Base-by-base conservation (phyloP, 192 early-diverging fungal genomes). In the Dissophora globulifera region DNA sequence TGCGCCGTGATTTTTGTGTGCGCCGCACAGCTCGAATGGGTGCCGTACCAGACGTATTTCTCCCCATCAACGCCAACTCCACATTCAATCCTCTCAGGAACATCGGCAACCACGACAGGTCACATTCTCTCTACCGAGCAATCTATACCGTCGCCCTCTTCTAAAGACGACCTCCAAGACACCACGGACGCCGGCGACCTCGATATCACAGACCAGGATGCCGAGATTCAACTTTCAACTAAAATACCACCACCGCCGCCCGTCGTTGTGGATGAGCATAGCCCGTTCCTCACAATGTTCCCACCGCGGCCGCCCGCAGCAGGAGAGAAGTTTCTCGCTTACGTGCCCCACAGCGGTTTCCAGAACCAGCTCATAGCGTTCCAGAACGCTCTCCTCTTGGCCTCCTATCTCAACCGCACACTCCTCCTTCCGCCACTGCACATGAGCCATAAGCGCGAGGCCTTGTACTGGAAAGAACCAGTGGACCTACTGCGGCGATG, bases 311-410 rank as follows among this genome's bases (percentile, higher is more conserved):
- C 51, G 13, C 62, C 67, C 4, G 23, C 10, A 17, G 62, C 60
- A 41, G 61, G 48, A 8, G 84, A 86, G 49, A 66, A 69, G 43
- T 86, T 81, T 48, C 40, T 86, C 6, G 76, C 78, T 1, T 86
- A 82, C 48, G 62, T 84, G 27, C 81, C 84, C 9, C 84, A 86
- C 55, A 86, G 84, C 20, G 82, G 82, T 11, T 82, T 86, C 49
- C 82, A 86, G 22, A 86, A 86, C 25, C 84, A 86, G 48, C 74
- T 65, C 38, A 62, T 78, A 20, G 47, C 71, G 4, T 74, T 84
- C 20, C 83, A 86, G 47, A 86, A 84, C 50, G 83, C 83, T 11
- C 66, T 86, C 1, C 63, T 79, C 19, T 56, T 86, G 12, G 82
- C 85, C 11, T 82, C 74, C 56, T 81, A 81, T 31, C 43, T 82